Conservation (phyloP, 345 rosid species). For the Diplotaxis tenuifolia region DNA sequence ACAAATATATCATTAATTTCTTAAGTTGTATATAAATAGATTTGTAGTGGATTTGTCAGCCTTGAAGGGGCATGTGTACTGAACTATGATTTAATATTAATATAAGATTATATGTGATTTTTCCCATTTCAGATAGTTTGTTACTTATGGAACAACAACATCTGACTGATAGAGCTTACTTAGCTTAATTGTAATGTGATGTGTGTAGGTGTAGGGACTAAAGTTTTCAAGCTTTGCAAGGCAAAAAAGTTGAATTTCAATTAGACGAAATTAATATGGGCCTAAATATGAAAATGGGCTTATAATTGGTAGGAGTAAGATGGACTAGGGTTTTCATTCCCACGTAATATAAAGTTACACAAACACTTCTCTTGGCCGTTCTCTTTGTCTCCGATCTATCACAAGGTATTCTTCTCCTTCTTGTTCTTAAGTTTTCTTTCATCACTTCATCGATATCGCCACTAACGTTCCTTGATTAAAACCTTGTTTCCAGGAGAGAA, state of each 20-base stretch:
- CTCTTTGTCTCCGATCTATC: neutral
- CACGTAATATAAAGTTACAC: neutral
- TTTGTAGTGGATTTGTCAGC: slow-evolving; percentile 17
- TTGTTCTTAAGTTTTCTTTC: neutral
- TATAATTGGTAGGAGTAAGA: neutral
- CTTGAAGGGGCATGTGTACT: slow-evolving; percentile 19
- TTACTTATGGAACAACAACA: neutral
- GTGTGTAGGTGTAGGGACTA: too few species aligned
- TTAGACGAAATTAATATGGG: neutral
- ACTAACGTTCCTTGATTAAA: neutral
- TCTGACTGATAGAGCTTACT: neutral
- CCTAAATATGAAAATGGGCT: slow-evolving; percentile 2
- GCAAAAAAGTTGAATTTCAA: neutral
- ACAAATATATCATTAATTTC: neutral
- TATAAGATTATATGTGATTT: neutral
- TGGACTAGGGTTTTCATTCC: slow-evolving; percentile 13
- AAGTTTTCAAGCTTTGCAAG: too few species aligned
- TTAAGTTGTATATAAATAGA: slow-evolving; percentile 12
- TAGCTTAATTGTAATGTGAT: too few species aligned
- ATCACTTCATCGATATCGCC: neutral
- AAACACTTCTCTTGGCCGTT: neutral
- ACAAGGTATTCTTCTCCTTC: neutral
- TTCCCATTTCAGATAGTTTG: neutral
- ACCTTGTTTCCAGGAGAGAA: neutral
- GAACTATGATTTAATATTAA: neutral